A percentile compares a stretch with the other conserved stretches of the same genome.
These are phyloP conservation scores for Dactylis glomerata DNA, from an alignment of 176 grass and related monocot species.

Conservation along the genomic window DNA sequence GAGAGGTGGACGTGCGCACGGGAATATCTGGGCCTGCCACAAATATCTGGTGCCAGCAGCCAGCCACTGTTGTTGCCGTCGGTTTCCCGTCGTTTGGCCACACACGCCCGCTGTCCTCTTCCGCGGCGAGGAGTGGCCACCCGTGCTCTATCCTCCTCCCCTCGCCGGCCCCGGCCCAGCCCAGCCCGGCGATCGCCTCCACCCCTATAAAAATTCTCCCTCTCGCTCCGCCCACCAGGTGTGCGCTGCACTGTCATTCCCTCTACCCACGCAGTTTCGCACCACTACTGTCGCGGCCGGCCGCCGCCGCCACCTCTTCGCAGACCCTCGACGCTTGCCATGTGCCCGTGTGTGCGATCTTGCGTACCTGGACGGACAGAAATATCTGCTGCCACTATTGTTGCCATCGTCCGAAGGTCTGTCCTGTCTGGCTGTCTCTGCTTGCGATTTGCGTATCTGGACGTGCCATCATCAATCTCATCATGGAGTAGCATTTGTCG, in stretches of 20 bases:
- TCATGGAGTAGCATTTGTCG: not conserved
- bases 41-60: not conserved
- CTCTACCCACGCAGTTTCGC: no score
- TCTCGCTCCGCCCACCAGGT: not conserved
- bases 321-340: no score
- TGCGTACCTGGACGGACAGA: no score
- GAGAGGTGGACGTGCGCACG: not conserved
- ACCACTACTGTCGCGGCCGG: not conserved
- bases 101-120: not conserved
- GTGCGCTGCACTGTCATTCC: no score
- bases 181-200: not conserved
- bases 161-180: not conserved
- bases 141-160: slow-evolving; percentile 24
- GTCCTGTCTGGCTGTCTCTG: no score
- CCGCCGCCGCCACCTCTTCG: no score
- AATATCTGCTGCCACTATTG: no score
- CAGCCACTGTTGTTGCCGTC: not conserved
- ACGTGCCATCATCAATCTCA: no score
- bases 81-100: not conserved
- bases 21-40: not conserved
- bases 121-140: slow-evolving; percentile 19
- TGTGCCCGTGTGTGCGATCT: no score
- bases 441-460: not conserved
- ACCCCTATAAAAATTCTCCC: slow-evolving; percentile 8
- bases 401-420: no score